Conservation (phyloP, 495 filamentous ascomycete genomes). For the Oleoguttula mirabilis region DNA sequence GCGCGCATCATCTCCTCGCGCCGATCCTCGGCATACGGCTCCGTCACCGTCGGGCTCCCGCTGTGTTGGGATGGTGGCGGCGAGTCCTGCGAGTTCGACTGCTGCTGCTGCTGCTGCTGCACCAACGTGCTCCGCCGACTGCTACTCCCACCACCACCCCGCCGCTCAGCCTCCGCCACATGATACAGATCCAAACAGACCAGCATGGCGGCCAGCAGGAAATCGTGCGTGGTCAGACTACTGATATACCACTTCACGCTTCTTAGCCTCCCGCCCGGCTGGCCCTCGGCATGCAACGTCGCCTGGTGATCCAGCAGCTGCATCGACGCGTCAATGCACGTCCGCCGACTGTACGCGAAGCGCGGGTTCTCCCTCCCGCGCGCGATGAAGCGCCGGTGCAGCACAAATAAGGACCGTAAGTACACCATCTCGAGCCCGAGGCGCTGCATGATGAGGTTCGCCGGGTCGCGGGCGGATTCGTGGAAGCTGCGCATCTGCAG, state of each 20-base stretch:
- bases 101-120: too few relatives aligned
- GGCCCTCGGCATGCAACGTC: slow-evolving; percentile 63
- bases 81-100: too few relatives aligned
- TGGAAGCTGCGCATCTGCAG: slow-evolving; percentile 57
- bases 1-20: slow-evolving; percentile 61
- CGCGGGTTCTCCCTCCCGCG: slow-evolving; percentile 57
- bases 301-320: slow-evolving; percentile 62
- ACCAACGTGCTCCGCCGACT: background rate
- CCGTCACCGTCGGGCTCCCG: slow-evolving; percentile 35
- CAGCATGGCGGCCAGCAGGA: slow-evolving; percentile 80
- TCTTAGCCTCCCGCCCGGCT: slow-evolving; percentile 58
- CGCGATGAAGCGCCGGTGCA: slow-evolving; percentile 74
- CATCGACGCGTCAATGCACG: slow-evolving; percentile 69
- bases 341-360: slow-evolving; percentile 67
- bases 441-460: slow-evolving; percentile 68
- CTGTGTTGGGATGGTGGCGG: too few relatives aligned
- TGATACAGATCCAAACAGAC: slow-evolving; percentile 62
- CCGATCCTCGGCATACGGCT: slow-evolving; percentile 59
- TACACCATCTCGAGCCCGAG: slow-evolving; percentile 71
- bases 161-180: slow-evolving; percentile 33
- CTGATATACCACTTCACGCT: slow-evolving; percentile 65
- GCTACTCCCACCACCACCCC: slow-evolving; percentile 20
- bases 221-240: slow-evolving; percentile 68
- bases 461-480: slow-evolving; percentile 61
- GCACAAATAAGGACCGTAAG: slow-evolving; percentile 67